These are phyloP conservation scores for Boletus edulis DNA, from an alignment of 768 basidiomycete genomes.

Conservation along the genomic window DNA sequence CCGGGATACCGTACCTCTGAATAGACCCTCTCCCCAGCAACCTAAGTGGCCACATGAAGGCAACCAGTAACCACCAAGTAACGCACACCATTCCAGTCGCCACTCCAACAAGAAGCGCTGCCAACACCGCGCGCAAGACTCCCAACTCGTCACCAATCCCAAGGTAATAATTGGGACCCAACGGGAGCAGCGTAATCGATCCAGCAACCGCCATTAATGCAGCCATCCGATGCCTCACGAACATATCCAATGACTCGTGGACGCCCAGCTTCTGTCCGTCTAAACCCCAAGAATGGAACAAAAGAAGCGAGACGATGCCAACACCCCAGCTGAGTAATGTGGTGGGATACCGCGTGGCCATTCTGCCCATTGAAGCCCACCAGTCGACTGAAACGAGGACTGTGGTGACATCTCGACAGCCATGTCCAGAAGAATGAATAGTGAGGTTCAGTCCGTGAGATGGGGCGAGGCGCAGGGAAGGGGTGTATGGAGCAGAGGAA, in stretches of 20 bases:
- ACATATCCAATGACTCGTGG: slow-evolving; percentile 46
- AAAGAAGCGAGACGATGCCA: slow-evolving; percentile 59
- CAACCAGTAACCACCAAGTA: slow-evolving; percentile 53
- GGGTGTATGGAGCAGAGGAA: slow-evolving; percentile 61
- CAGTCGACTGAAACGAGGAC: slow-evolving; percentile 66
- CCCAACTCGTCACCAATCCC: slow-evolving; percentile 58
- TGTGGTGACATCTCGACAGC: slow-evolving; percentile 40
- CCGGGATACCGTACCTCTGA: slow-evolving; percentile 11
- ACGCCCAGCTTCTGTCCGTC: slow-evolving; percentile 42
- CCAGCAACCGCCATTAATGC: slow-evolving; percentile 44
- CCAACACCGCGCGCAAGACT: slow-evolving; percentile 39
- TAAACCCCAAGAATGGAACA: slow-evolving; percentile 51
- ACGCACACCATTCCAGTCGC: slow-evolving; percentile 63
- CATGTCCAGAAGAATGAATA: slow-evolving; percentile 53
- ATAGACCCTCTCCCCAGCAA: slow-evolving; percentile 9
- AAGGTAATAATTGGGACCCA: slow-evolving; percentile 53
- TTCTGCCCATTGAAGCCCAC: slow-evolving; percentile 66
- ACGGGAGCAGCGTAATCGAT: slow-evolving; percentile 51
- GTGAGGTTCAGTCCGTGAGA: slow-evolving; percentile 49
- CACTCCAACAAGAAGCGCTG: slow-evolving; percentile 54
- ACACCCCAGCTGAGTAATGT: slow-evolving; percentile 71
- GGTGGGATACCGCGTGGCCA: slow-evolving; percentile 72
- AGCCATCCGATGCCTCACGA: slow-evolving; percentile 39
- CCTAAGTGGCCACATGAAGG: slow-evolving; percentile 47
- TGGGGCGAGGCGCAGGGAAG: slow-evolving; percentile 13